Percentiles rank a stretch among this genome's conserved stretches.
These are phyloP conservation scores for Solanum clarkiae DNA, from an alignment of 257 asterid genomes.

Conservation along the genomic window DNA sequence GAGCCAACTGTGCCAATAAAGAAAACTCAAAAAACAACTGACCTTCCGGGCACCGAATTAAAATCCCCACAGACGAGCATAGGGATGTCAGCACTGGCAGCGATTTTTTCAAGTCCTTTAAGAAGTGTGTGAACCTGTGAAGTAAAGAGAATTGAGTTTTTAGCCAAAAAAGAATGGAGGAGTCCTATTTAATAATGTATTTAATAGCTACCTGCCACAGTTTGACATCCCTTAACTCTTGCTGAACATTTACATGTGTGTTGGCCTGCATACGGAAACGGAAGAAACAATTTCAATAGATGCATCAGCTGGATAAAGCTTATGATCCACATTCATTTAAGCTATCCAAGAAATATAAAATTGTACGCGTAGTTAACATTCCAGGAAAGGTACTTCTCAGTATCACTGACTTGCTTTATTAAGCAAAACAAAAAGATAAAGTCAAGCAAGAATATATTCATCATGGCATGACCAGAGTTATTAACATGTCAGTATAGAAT, in stretches of 20 bases:
- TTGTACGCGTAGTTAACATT: neutral
- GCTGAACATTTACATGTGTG: constrained; percentile 83
- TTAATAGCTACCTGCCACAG: constrained; percentile 81
- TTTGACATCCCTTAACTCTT: constrained; percentile 86
- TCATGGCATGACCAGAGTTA: neutral
- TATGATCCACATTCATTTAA: constrained; percentile 3
- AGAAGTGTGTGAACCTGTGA: constrained; percentile 77
- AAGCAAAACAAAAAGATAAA: neutral
- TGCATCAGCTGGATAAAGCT: neutral
- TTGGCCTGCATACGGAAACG: constrained; percentile 60
- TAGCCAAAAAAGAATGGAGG: neutral
- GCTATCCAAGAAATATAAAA: neutral
- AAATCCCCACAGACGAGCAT: constrained; percentile 98
- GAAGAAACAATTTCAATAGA: neutral
- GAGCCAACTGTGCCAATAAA: neutral
- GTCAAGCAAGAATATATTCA: neutral
- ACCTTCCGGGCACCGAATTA: constrained; percentile 93
- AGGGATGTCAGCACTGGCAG: constrained; percentile 87
- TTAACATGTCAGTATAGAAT: neutral
- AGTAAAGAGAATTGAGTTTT: constrained; percentile 5
- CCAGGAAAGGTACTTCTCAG: neutral
- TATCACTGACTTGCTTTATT: neutral
- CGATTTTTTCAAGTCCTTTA: constrained; percentile 95
- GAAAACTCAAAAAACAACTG: neutral
- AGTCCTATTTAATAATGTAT: neutral